Base-by-base conservation (phyloP, 257 asterid species). In the Nicotiana otophora region DNA sequence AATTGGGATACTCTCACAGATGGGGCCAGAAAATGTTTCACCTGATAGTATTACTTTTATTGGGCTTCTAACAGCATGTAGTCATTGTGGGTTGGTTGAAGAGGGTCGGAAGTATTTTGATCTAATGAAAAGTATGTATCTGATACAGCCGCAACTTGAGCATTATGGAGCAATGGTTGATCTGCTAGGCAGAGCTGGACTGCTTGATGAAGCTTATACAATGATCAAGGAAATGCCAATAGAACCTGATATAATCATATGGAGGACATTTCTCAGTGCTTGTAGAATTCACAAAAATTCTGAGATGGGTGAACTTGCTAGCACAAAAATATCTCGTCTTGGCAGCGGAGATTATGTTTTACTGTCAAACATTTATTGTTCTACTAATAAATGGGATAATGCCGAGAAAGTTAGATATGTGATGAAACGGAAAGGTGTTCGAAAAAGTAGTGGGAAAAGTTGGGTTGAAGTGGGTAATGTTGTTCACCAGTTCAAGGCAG, bases 91-190 rank as follows among this genome's bases (percentile, higher is more conserved):
- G 66, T 88, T 90, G 69, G 92, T 94, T 66, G 92, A 89, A 81
- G 81, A 92, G 88, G 97, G 97, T 51, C 90, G 83, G 11, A 77
- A 70, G 61, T 89, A 90, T 83, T 94, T 93, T 66, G 78, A 88
- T 85, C 81, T 88, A 34, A 93, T 94, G 98, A 86, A 88, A 87
- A 89, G 64, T 33, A 33, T 23, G 10, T 92, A 82, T 83, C 86
- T 82, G 30, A 89, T 93, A 70, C 85, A 76, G 80, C 98, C 98
- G 23, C 91, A 93, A 76, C 91, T 92, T 72, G 97, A 91, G 91
- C 98, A 94, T 78, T 93, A 90, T 75, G 98, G 97, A 46, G 90
- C 97, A 55, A 92, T 92, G 98, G 90, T 92, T 81, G 98, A 92
- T 86, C 87, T 92, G 31, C 85, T 91, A 7, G 92, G 89, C 60